Conservation (phyloP, 1,284 basidiomycete genomes). For the Cryptococcus sp. region DNA sequence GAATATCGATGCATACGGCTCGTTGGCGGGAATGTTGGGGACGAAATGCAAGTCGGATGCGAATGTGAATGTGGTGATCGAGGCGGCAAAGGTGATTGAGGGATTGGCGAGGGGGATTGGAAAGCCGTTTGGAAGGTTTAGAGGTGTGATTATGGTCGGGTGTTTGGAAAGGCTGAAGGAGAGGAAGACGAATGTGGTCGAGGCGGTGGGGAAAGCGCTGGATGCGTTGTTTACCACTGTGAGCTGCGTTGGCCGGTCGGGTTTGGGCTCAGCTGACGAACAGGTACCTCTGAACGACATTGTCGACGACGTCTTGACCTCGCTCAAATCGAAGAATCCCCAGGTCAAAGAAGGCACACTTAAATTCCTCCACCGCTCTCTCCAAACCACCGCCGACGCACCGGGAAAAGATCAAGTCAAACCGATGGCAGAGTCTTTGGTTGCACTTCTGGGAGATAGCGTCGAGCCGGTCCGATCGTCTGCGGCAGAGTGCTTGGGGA, state of each 20-base stretch:
- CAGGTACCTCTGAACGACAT: constrained; percentile 78
- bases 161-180: constrained; percentile 93
- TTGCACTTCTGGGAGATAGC: constrained; percentile 75
- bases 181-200: constrained; percentile 82
- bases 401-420: constrained; percentile 74
- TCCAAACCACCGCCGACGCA: constrained; percentile 58
- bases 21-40: constrained; percentile 58
- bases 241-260: constrained; percentile 30
- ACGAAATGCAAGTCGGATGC: constrained; percentile 80
- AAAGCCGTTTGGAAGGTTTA: constrained; percentile 66
- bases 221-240: constrained; percentile 87
- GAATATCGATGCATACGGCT: constrained; percentile 48
- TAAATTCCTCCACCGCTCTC: constrained; percentile 77
- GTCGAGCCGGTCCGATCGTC: constrained; percentile 87
- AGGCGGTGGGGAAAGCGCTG: constrained; percentile 77
- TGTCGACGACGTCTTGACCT: constrained; percentile 72
- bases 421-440: constrained; percentile 71
- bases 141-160: constrained; percentile 66
- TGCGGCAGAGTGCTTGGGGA: constrained; percentile 80
- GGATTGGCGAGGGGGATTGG: constrained; percentile 78
- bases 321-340: constrained; percentile 87
- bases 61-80: constrained; percentile 92
- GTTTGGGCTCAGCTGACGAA: constrained; percentile 9
- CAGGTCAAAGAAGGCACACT: constrained; percentile 92
- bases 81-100: constrained; percentile 79